These are phyloP conservation scores for Alopecurus myosuroides DNA, from an alignment of 176 grass and related monocot genomes.

Conservation along the genomic window DNA sequence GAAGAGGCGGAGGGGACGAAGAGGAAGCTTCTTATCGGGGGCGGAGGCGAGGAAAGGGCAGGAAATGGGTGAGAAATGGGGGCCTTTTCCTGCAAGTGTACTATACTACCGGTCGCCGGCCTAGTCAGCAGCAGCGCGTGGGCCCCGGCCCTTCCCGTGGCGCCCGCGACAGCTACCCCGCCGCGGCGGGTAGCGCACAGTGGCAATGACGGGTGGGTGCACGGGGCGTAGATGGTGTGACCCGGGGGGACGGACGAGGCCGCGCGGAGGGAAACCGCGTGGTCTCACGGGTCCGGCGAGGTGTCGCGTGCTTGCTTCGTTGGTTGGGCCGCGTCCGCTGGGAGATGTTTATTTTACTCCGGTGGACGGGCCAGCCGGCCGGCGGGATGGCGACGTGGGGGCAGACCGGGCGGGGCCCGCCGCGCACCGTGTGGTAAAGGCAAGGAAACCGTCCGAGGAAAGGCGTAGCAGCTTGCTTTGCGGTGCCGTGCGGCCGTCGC, in stretches of 20 bases:
- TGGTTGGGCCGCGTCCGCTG: neutral
- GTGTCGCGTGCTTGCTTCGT: neutral
- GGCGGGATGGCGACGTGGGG: neutral
- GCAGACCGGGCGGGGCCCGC: neutral
- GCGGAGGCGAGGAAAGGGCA: neutral
- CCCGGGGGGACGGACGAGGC: neutral
- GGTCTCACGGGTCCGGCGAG: neutral
- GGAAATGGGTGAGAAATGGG: conserved; percentile 40
- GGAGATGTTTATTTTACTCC: neutral
- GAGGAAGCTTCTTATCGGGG: conserved; percentile 45
- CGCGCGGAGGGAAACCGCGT: neutral
- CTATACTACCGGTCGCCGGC: conserved; percentile 15
- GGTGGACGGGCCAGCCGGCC: neutral
- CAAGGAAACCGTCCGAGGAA: neutral
- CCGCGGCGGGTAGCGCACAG: neutral
- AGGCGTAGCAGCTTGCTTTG: neutral
- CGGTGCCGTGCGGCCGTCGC: neutral
- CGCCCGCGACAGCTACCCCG: neutral
- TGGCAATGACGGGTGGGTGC: conserved; percentile 25
- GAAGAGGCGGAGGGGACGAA: neutral
- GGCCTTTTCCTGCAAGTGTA: neutral
- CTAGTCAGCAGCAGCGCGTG: conserved; percentile 28
- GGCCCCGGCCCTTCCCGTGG: neutral
- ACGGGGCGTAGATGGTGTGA: neutral
- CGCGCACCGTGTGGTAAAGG: neutral